These are phyloP conservation scores for Botrytis paeoniae DNA, from an alignment of 2,329 filamentous ascomycete genomes.

Conservation along the genomic window DNA sequence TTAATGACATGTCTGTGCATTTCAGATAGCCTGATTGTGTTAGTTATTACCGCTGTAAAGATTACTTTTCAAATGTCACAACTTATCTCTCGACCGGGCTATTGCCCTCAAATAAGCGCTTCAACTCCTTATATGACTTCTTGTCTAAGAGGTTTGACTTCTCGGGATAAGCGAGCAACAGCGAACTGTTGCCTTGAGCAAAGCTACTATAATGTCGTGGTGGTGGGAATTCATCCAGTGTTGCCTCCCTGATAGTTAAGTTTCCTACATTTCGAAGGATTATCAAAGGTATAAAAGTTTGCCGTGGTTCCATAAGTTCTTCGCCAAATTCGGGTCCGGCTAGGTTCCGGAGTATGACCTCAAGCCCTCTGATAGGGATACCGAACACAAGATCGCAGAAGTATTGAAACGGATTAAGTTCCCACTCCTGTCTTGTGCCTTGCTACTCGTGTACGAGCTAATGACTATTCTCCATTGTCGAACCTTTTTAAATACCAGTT, in stretches of 20 bases:
- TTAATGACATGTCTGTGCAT: not conserved
- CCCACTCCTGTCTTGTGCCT: too few species aligned
- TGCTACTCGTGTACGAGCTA: too few species aligned
- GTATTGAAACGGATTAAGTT: too few species aligned
- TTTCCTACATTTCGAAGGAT: not conserved
- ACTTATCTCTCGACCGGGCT: not conserved
- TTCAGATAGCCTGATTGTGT: not conserved
- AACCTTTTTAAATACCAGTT: too few species aligned
- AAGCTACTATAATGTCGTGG: not conserved
- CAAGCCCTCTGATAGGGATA: not conserved
- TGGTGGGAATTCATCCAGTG: not conserved
- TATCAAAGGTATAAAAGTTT: not conserved
- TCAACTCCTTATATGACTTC: not conserved
- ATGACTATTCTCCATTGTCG: too few species aligned
- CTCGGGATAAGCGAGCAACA: not conserved
- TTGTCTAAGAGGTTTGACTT: not conserved
- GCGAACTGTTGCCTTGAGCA: not conserved
- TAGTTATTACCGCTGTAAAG: not conserved
- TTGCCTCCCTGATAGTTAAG: not conserved
- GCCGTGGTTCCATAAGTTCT: not conserved
- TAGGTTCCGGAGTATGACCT: not conserved
- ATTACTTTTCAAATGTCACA: not conserved
- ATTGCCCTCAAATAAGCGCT: not conserved
- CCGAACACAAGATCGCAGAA: too few species aligned
- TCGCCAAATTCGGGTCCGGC: too few species aligned